Conservation (phyloP, 1,284 basidiomycete genomes). For the Malassezia arunalokei region DNA sequence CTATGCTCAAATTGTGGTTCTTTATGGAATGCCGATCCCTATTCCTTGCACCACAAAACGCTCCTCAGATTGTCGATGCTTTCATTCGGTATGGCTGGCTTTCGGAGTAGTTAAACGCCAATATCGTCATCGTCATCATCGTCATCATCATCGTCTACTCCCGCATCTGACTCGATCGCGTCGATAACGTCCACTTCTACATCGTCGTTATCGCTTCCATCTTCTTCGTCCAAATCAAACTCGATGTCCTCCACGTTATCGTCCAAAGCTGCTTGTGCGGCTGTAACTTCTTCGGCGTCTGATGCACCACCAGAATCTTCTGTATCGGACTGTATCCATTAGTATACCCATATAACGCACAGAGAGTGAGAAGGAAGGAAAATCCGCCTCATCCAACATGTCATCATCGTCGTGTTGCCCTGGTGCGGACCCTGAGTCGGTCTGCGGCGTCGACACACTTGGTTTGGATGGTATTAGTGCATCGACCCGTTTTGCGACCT, state of each 20-base stretch:
- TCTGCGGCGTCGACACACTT: background rate
- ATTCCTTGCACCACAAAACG: constrained; percentile 22
- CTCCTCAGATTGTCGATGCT: constrained; percentile 27
- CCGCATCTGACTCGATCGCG: background rate
- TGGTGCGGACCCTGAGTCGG: background rate
- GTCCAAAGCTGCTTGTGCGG: background rate
- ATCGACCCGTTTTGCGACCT: background rate
- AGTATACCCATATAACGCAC: constrained; percentile 1
- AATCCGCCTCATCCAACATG: constrained; percentile 8
- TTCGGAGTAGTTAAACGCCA: constrained; percentile 27
- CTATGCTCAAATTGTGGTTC: constrained; percentile 39
- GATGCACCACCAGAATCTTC: constrained; percentile 5
- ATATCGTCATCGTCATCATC: constrained; percentile 14
- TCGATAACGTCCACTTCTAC: constrained; percentile 1
- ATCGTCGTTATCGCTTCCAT: constrained; percentile 5
- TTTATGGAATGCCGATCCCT: constrained; percentile 31
- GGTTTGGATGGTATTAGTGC: background rate
- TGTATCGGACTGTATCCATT: constrained; percentile 8
- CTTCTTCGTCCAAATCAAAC: constrained; percentile 7
- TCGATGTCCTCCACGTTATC: background rate
- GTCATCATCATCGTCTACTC: background rate
- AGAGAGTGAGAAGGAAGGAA: constrained; percentile 11
- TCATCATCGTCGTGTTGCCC: constrained; percentile 1
- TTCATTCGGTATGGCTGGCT: constrained; percentile 41
- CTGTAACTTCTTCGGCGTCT: constrained; percentile 17